Base-by-base conservation (phyloP, 306 rosid species). In the Phaseolus lunatus region DNA sequence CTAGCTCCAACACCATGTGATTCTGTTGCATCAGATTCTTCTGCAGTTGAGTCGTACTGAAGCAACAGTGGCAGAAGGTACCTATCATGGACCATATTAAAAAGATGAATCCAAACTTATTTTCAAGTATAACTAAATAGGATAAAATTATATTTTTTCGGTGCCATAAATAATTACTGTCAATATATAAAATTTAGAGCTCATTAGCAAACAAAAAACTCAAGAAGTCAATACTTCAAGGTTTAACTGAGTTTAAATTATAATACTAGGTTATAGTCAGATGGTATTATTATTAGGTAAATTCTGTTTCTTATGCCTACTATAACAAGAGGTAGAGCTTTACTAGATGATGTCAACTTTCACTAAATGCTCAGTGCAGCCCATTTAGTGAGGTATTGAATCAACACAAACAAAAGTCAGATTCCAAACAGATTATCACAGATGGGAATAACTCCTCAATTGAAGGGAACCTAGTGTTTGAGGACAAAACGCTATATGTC, bases 1-100 rank as follows among this genome's bases (percentile, higher is more conserved):
- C 99, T 95, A 76, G 88, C 89, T 65, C 99, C 99, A 64, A 95
- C 97, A 65, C 97, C 99, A 75, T 89, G 97, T 45, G 99, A 92
- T 79, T 90, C 99, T 54, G 84, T 88, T 70, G 87, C 69, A 70
- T 84, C 90, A 63, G 97, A 86, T 81, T 95, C 99, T 61, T 89
- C 97, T 13, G 99, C 99, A 68, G 99, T 95, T 41, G 97, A 85
- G 83, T 95, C 99, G 75, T 88, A 95, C 84, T 92, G 99, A 88
- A 95, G 97, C 89, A 95, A 87, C 86, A 95, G 71, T 6, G 99
- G 99, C 80, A 95, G 82, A 79, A 95, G 97, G 89, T 83, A 95
- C 99, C 99, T 95, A 59, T 83, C 71, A 39, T 11, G 20, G 79
- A 79, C 82, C 79, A 70, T 61, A 80, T 54, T 63, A 41, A 49